Evolutionary conservation across 148 eudicot genomes (phyloP), one percentile per base, ranked within the genome.

Genomic region (Arbutus unedo): DNA sequence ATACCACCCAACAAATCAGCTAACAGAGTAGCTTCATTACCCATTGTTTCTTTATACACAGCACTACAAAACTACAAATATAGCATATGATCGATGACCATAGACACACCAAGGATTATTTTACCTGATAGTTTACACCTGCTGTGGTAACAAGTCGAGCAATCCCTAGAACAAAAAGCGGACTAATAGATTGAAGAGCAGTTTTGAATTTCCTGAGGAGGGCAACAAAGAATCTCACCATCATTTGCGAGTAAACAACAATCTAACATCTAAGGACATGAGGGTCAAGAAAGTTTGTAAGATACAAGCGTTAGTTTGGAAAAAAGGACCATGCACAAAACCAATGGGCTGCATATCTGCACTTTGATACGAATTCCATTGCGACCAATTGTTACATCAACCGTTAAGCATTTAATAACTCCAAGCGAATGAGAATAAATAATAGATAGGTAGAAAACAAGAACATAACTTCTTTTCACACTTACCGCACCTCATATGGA

Each of bases 71-170:
- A 4, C 11, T 9, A 23, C 11, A 14, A 47, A 8, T 14, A 72
- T 14, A 50, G 74, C 25, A 23, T 43, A 74, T 41, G n/a, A 41
- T n/a, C 2, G 48, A 51, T 68, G 55, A 45, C 44, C 50, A 25
- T 6, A 81, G 74, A 77, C 66, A 76, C 76, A 18, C 23, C 72
- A 47, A 50, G 57, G 51, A 68, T 49, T 7, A 53, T 48, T 49
- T 79, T 74, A 97, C 98, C 97, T 97, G 99, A 92, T 94, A 97
- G 87, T 97, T 92, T 49, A 94, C 92, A 83, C 97, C 91, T 77
- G 90, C 72, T 13, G 98, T 97, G 75, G 91, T 84, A 83, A 91
- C 53, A 81, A 97, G 90, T 77, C 99, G 93, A 81, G 89, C 97
- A 47, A 94, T 81, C 45, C 99, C 99, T 79, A 97, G 84, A 56